phyloP scores from a whole-genome alignment of 768 basidiomycete species.

The Clitopilus passeckerianus region DNA sequence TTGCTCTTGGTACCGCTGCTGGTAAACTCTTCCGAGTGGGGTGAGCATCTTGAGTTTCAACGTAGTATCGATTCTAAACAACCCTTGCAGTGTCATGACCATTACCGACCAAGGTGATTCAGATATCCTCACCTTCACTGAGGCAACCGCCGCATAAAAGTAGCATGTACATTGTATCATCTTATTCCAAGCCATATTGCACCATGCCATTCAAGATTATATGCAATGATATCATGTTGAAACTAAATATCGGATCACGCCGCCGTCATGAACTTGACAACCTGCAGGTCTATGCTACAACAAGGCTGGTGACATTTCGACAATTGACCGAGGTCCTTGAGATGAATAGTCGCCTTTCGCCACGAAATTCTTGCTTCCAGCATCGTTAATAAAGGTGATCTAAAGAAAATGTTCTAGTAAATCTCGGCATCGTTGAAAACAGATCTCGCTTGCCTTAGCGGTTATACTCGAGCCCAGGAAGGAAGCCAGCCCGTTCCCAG shows the following conservation, averaged over 20 bases:
- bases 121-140: conserved; percentile 86
- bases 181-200: background rate
- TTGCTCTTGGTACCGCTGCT: conserved; percentile 97
- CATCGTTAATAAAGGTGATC: conserved; percentile 68
- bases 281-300: conserved; percentile 33
- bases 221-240: background rate
- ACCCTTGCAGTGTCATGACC: conserved; percentile 80
- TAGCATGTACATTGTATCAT: conserved; percentile 1
- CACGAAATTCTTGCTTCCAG: conserved; percentile 62
- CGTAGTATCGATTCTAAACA: conserved; percentile 14
- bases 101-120: conserved; percentile 95
- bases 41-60: conserved; percentile 31
- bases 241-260: background rate
- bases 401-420: conserved; percentile 18
- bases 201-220: background rate
- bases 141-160: conserved; percentile 59
- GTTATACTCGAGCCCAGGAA: conserved; percentile 81
- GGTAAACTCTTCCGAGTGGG: conserved; percentile 99
- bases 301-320: conserved; percentile 74
- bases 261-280: background rate
- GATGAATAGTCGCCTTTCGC: conserved; percentile 74
- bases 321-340: conserved; percentile 68
- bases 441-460: conserved; percentile 58
- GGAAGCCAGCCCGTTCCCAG: conserved; percentile 74
- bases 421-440: background rate